phyloP scores from a whole-genome alignment of 495 filamentous ascomycete species.

The Podospora anserina region DNA sequence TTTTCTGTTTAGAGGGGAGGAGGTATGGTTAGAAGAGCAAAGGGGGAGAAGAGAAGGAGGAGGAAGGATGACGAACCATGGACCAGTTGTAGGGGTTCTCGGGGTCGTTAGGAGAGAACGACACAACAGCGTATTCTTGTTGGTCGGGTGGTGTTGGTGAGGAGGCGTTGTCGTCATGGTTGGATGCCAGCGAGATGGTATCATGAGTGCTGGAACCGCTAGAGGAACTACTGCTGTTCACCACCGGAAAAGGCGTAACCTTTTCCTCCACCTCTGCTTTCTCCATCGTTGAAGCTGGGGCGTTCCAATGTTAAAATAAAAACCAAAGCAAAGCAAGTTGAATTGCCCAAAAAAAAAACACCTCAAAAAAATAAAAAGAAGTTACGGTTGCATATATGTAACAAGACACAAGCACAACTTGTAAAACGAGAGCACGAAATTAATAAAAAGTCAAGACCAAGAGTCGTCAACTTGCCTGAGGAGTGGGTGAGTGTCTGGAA shows the following conservation, averaged over 20 bases:
- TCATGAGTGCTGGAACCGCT: constrained; percentile 5
- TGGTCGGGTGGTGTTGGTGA: neutral
- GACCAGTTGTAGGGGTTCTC: constrained; percentile 32
- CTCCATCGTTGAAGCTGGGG: neutral
- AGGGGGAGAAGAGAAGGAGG: neutral
- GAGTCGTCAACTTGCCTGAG: neutral
- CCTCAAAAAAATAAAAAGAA: neutral
- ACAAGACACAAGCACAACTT: neutral
- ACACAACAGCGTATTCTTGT: constrained; percentile 14
- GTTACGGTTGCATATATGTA: neutral
- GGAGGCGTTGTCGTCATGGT: neutral
- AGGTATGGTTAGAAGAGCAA: neutral
- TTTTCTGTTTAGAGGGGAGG: constrained; percentile 8
- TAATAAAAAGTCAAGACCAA: neutral
- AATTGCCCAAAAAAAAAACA: neutral
- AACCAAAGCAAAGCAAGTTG: neutral
- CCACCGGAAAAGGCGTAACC: neutral
- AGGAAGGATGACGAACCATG: constrained; percentile 10
- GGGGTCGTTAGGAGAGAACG: constrained; percentile 24
- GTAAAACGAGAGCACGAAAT: neutral
- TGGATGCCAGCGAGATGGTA: constrained; percentile 3
- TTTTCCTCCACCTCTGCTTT: neutral
- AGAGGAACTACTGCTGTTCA: neutral
- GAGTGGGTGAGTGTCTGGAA: neutral
- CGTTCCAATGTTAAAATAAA: neutral